phyloP scores from a whole-genome alignment of 2,329 filamentous ascomycete genomes.

The Nemania sp. region DNA sequence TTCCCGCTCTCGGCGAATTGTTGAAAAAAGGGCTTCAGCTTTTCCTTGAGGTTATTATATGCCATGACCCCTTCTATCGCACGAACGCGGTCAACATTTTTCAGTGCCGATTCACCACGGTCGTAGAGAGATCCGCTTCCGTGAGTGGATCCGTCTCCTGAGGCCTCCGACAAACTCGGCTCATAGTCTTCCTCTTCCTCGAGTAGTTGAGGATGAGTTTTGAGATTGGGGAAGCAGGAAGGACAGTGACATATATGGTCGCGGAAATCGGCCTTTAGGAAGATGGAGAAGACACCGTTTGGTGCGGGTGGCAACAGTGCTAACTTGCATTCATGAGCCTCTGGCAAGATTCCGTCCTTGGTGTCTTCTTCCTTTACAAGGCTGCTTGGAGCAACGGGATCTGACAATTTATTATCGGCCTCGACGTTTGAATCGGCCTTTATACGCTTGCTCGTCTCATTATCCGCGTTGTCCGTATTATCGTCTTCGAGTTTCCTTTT shows the following conservation, averaged over 20 bases:
- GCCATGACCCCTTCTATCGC: slow-evolving; percentile 98
- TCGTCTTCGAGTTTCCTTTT: slow-evolving; percentile 76
- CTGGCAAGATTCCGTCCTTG: slow-evolving; percentile 36
- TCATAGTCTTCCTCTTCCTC: slow-evolving; percentile 97
- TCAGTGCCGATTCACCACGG: slow-evolving; percentile 90
- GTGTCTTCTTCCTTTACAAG: slow-evolving; percentile 42
- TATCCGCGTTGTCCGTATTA: slow-evolving; percentile 50
- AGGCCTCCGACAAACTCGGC: slow-evolving; percentile 80
- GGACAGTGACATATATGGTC: slow-evolving; percentile 84
- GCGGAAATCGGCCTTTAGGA: slow-evolving; percentile 83
- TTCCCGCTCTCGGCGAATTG: slow-evolving; percentile 93
- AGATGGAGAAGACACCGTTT: slow-evolving; percentile 78
- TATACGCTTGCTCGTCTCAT: slow-evolving; percentile 62
- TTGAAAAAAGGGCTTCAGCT: slow-evolving; percentile 93
- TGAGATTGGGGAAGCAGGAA: slow-evolving; percentile 80
- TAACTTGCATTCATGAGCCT: slow-evolving; percentile 67
- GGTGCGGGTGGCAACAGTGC: slow-evolving; percentile 68
- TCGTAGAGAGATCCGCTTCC: slow-evolving; percentile 88
- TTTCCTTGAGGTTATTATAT: slow-evolving; percentile 95
- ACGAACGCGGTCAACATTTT: slow-evolving; percentile 89
- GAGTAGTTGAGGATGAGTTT: slow-evolving; percentile 80
- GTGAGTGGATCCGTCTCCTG: slow-evolving; percentile 67
- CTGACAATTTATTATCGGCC: slow-evolving; percentile 17
- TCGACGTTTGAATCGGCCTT: slow-evolving; percentile 57
- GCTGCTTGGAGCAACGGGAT: slow-evolving; percentile 18